phyloP scores from a whole-genome alignment of 768 basidiomycete species.

The Russula vinacea region DNA sequence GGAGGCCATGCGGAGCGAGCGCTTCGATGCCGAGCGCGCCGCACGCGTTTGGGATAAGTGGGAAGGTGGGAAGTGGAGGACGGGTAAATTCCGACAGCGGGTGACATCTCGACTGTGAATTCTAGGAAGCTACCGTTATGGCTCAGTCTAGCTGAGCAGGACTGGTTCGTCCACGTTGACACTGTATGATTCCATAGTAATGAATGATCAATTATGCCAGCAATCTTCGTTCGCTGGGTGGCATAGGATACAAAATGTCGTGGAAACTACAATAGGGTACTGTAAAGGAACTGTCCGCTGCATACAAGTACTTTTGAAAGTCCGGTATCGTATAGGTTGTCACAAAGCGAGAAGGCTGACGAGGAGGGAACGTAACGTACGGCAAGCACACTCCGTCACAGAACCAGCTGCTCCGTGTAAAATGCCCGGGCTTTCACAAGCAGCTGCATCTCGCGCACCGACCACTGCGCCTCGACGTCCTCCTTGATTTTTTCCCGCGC shows the following conservation, averaged over 20 bases:
- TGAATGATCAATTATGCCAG: conserved; percentile 14
- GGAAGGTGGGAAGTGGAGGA: conserved; percentile 20
- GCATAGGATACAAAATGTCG: not conserved
- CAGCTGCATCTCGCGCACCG: conserved; percentile 35
- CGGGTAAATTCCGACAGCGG: conserved; percentile 3
- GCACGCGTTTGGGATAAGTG: conserved; percentile 27
- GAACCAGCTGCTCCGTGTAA: conserved; percentile 37
- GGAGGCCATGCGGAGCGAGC: conserved; percentile 33
- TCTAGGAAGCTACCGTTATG: not conserved
- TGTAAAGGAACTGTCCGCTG: not conserved
- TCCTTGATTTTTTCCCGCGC: conserved; percentile 54
- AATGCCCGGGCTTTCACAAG: conserved; percentile 37
- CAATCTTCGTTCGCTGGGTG: not conserved
- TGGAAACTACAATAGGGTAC: not conserved
- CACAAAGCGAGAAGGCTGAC: not conserved
- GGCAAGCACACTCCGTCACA: conserved; percentile 27
- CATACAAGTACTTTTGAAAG: not conserved
- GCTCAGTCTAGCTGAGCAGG: not conserved
- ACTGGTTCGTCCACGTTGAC: not conserved
- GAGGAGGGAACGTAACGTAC: not conserved
- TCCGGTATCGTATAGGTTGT: conserved; percentile 6
- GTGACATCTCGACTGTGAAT: conserved; percentile 15
- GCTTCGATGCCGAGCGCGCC: conserved; percentile 31
- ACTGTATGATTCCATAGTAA: not conserved
- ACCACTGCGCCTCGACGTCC: conserved; percentile 58